Percentiles rank a stretch among this genome's conserved stretches.
phyloP scores from a whole-genome alignment of 2,329 filamentous ascomycete genomes.

The Aspergillus brasiliensis region DNA sequence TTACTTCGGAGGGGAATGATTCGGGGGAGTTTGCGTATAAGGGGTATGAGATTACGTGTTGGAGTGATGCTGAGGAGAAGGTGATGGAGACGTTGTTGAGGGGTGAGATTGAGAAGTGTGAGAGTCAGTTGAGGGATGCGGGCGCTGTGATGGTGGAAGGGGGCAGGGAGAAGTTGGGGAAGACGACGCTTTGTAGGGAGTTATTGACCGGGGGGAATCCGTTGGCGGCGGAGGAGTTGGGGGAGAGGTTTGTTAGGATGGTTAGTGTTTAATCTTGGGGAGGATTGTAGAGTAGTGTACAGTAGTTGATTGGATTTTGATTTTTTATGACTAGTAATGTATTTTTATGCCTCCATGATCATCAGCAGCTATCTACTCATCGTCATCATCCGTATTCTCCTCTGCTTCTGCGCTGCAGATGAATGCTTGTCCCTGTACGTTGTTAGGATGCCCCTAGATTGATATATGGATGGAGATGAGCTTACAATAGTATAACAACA shows the following conservation, averaged over 20 bases:
- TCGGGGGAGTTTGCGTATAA: conserved; percentile 48
- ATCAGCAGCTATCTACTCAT: not conserved
- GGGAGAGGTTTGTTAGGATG: conserved; percentile 37
- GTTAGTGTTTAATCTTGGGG: conserved; percentile 23
- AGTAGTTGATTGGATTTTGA: not conserved
- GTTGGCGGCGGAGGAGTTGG: conserved; percentile 34
- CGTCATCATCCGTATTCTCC: not conserved
- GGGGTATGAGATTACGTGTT: conserved; percentile 50
- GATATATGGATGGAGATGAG: too few species aligned
- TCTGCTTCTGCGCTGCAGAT: not conserved
- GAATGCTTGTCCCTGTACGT: not conserved
- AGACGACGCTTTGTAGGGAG: conserved; percentile 48
- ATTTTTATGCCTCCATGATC: not conserved
- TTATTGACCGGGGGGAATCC: conserved; percentile 39
- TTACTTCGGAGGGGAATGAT: conserved; percentile 33
- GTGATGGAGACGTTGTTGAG: conserved; percentile 49
- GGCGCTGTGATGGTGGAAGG: conserved; percentile 51
- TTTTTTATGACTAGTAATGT: not conserved
- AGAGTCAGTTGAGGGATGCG: conserved; percentile 39
- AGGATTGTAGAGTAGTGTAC: not conserved
- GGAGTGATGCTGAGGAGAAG: conserved; percentile 51
- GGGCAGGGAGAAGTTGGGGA: conserved; percentile 41
- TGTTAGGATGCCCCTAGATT: too few species aligned
- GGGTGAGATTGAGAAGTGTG: conserved; percentile 49
- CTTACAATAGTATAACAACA: conserved; percentile 37